Evolutionary conservation across 495 filamentous ascomycete species (phyloP).

Genomic region (Clohesyomyces aquaticus): DNA sequence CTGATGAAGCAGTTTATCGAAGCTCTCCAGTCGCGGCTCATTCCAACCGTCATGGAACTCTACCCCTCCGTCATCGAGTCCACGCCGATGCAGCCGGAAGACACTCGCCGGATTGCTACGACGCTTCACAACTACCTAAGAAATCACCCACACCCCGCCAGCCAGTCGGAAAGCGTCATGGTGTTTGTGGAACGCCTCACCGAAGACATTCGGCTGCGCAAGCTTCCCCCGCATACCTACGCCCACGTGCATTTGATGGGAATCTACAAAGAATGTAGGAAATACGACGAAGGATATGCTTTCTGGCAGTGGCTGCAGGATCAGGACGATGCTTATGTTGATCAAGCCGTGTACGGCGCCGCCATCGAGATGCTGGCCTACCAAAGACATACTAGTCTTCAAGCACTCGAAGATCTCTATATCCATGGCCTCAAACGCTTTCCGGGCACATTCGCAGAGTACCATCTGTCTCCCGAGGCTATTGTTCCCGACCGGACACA

Average conservation of each 20-base stretch:
- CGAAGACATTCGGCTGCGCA: conserved; percentile 42
- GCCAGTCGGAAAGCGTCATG: background rate
- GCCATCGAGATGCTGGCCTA: conserved; percentile 54
- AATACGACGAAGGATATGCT: conserved; percentile 44
- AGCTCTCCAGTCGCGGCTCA: background rate
- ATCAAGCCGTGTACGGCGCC: conserved; percentile 51
- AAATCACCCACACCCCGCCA: background rate
- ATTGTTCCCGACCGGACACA: conserved; percentile 44
- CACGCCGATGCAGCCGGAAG: background rate
- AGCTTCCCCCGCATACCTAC: conserved; percentile 46
- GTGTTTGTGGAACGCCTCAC: conserved; percentile 44
- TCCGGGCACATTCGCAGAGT: conserved; percentile 47
- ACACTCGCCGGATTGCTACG: conserved; percentile 30
- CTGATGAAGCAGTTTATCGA: background rate
- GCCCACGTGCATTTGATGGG: conserved; percentile 53
- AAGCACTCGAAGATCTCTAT: conserved; percentile 50
- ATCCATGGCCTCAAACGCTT: conserved; percentile 49
- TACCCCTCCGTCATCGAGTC: conserved; percentile 17
- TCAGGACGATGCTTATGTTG: conserved; percentile 46
- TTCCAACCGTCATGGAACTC: conserved; percentile 12
- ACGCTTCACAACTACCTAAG: conserved; percentile 20
- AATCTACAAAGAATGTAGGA: conserved; percentile 51
- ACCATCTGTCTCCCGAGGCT: conserved; percentile 50
- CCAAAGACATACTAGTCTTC: conserved; percentile 43
- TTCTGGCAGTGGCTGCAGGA: conserved; percentile 53